These are phyloP conservation scores for Myxozyma sirexii DNA, from an alignment of 805 yeast species.

Conservation along the genomic window DNA sequence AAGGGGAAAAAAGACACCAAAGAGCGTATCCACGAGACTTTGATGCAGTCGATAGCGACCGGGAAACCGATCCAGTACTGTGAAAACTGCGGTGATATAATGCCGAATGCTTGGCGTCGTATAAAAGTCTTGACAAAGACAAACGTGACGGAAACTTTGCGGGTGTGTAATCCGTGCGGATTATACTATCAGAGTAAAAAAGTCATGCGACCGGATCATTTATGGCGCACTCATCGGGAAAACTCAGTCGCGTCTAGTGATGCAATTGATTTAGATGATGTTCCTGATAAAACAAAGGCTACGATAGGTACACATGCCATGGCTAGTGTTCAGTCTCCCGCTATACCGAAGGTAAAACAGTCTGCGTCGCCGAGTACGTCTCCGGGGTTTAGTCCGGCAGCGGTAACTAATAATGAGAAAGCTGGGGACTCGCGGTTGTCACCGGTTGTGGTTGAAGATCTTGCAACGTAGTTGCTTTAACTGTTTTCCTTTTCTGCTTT, in stretches of 20 bases:
- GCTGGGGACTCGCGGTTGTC: neutral
- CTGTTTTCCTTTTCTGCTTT: neutral
- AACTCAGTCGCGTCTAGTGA: slow-evolving; percentile 7
- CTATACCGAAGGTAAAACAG: neutral
- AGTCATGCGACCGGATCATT: slow-evolving; percentile 40
- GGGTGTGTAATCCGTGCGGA: slow-evolving; percentile 41
- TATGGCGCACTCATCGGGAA: slow-evolving; percentile 36
- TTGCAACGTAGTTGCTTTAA: neutral
- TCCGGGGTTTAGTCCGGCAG: too few species aligned
- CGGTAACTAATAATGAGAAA: neutral
- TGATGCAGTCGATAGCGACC: slow-evolving; percentile 27
- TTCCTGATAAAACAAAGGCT: slow-evolving; percentile 3
- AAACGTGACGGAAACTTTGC: slow-evolving; percentile 14
- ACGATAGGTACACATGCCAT: neutral
- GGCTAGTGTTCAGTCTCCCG: neutral
- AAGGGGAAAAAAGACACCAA: slow-evolving; percentile 5
- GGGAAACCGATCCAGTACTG: slow-evolving; percentile 40
- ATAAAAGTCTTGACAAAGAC: slow-evolving; percentile 28
- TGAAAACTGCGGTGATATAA: slow-evolving; percentile 41
- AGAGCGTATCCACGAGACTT: slow-evolving; percentile 29
- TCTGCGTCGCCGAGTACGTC: neutral
- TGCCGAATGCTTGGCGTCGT: slow-evolving; percentile 41
- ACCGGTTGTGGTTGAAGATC: neutral
- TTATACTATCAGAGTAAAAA: slow-evolving; percentile 39
- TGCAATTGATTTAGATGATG: slow-evolving; percentile 25